Conservation (phyloP, 2,329 filamentous ascomycete genomes). For the Parastagonospora nodorum region DNA sequence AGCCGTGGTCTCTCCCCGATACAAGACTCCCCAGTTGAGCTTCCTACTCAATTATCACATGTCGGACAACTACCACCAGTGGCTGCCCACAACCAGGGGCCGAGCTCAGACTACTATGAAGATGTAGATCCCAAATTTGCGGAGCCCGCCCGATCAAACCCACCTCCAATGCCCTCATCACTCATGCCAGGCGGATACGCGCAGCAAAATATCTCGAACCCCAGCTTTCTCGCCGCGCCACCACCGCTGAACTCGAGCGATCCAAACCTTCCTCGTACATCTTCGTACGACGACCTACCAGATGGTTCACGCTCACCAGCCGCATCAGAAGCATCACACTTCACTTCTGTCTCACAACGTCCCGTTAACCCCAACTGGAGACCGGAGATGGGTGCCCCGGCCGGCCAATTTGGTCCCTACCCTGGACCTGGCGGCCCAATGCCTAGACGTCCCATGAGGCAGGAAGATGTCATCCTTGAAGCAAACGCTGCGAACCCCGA, state of each 20-base stretch:
- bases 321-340: slow-evolving; percentile 79
- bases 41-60: slow-evolving; percentile 37
- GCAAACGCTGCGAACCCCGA: slow-evolving; percentile 72
- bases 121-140: slow-evolving; percentile 90
- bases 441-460: slow-evolving; percentile 49
- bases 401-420: slow-evolving; percentile 47
- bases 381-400: slow-evolving; percentile 49
- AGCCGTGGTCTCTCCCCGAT: slow-evolving; percentile 47
- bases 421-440: slow-evolving; percentile 22
- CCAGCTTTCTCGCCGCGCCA: slow-evolving; percentile 29
- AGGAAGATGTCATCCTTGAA: slow-evolving; percentile 74
- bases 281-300: slow-evolving; percentile 67
- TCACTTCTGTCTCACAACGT: slow-evolving; percentile 88
- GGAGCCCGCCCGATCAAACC: slow-evolving; percentile 46
- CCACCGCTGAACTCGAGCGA: slow-evolving; percentile 28
- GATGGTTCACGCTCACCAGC: slow-evolving; percentile 69
- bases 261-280: slow-evolving; percentile 47
- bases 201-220: slow-evolving; percentile 25
- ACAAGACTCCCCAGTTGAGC: slow-evolving; percentile 45
- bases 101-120: slow-evolving; percentile 75
- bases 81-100: slow-evolving; percentile 17
- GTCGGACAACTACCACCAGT: slow-evolving; percentile 10
- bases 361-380: slow-evolving; percentile 89
- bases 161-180: slow-evolving; percentile 39
- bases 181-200: slow-evolving; percentile 42